A percentile compares a stretch with the other conserved stretches of the same genome.
phyloP scores from a whole-genome alignment of 2,329 filamentous ascomycete species.

The Penicillium decumbens region DNA sequence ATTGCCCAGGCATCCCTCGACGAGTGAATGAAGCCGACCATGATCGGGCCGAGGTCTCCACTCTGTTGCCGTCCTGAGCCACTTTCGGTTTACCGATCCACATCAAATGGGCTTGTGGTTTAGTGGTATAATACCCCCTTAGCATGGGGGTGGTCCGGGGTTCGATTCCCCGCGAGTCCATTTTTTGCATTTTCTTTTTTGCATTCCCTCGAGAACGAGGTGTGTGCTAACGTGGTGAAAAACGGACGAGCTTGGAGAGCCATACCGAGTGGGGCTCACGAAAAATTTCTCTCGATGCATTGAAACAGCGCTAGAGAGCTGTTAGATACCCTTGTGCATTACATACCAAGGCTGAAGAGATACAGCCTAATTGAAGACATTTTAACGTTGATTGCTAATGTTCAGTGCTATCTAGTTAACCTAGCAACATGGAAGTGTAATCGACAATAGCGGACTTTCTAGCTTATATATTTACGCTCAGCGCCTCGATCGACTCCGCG shows the following conservation, averaged over 20 bases:
- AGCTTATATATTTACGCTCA: conserved; percentile 13
- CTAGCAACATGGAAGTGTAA: not conserved
- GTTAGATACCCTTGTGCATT: conserved; percentile 4
- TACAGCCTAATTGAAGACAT: not conserved
- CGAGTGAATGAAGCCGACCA: not conserved
- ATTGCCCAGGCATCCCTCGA: conserved; percentile 6
- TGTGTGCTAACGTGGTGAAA: not conserved
- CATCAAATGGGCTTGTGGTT: conserved; percentile 22
- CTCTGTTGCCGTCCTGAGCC: not conserved
- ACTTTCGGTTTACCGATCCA: not conserved
- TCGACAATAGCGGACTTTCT: not conserved
- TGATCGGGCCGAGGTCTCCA: conserved; percentile 1
- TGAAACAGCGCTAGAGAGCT: conserved; percentile 1
- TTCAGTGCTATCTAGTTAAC: not conserved
- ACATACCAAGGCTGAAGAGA: not conserved
- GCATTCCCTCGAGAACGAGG: not conserved
- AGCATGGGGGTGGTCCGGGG: conserved; percentile 47
- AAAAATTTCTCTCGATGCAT: not conserved
- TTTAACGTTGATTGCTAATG: not conserved
- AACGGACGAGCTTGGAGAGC: not conserved
- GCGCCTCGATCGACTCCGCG: conserved; percentile 10
- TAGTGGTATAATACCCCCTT: conserved; percentile 48
- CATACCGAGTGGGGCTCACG: not conserved
- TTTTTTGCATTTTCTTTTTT: conserved; percentile 14
- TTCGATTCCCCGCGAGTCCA: conserved; percentile 49